Evolutionary conservation across 257 asterid species (phyloP).

Genomic region (Striga asiatica): DNA sequence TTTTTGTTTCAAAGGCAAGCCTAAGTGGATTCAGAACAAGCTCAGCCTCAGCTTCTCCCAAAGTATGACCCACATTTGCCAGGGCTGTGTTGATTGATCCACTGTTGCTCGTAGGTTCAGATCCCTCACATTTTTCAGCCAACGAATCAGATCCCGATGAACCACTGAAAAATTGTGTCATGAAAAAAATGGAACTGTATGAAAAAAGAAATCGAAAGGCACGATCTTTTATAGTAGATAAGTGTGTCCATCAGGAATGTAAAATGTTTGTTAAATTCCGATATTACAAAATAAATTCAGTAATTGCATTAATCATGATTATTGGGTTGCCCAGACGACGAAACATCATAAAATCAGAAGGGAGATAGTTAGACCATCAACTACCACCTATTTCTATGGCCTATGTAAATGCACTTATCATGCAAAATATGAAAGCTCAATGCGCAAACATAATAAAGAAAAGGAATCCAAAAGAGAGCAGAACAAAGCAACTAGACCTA

Average conservation of each 20-base stretch:
- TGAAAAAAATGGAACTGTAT: slow-evolving; percentile 15
- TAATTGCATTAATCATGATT: neutral
- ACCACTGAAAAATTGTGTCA: slow-evolving; percentile 33
- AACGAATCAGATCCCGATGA: slow-evolving; percentile 40
- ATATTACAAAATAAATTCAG: neutral
- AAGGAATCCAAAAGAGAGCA: neutral
- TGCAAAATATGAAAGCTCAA: neutral
- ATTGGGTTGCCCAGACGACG: slow-evolving; percentile 1
- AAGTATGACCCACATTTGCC: slow-evolving; percentile 76
- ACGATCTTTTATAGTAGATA: slow-evolving; percentile 10
- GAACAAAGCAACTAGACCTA: neutral
- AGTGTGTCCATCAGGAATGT: slow-evolving; percentile 5
- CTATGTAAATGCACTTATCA: neutral
- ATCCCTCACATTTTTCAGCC: slow-evolving; percentile 27
- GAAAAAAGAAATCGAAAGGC: slow-evolving; percentile 11
- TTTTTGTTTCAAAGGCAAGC: slow-evolving; percentile 93
- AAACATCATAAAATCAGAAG: neutral
- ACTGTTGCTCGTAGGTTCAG: slow-evolving; percentile 27
- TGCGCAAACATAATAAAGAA: neutral
- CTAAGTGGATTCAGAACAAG: slow-evolving; percentile 77
- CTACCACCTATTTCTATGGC: neutral
- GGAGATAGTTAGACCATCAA: slow-evolving; percentile 8
- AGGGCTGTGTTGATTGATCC: slow-evolving; percentile 45
- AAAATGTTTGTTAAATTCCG: neutral
- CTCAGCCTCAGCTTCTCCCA: slow-evolving; percentile 64